phyloP scores from a whole-genome alignment of 176 grass and related monocot species.

The Oryza australiensis region DNA sequence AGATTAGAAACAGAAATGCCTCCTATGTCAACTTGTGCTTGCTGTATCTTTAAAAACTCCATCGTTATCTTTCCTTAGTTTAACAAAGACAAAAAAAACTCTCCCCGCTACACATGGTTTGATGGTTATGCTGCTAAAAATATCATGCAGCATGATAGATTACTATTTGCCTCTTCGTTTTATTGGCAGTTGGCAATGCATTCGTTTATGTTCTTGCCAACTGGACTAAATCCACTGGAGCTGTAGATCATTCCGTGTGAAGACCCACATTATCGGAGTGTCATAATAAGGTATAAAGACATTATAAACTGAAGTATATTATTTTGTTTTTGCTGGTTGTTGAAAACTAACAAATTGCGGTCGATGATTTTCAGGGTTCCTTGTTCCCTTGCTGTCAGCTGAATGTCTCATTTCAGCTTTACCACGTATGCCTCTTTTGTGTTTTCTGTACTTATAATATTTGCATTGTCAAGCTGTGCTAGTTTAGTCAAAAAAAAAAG shows the following conservation, averaged over 20 bases:
- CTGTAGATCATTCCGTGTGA: neutral
- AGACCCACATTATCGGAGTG: neutral
- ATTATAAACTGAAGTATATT: neutral
- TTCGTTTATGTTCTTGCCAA: neutral
- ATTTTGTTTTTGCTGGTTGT: constrained; percentile 5
- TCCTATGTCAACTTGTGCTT: constrained; percentile 37
- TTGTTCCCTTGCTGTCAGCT: constrained; percentile 29
- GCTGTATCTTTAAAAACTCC: neutral
- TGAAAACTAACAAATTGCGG: constrained; percentile 2
- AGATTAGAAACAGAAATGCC: constrained; percentile 25
- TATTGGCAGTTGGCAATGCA: neutral
- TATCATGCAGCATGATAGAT: neutral
- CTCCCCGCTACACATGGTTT: neutral
- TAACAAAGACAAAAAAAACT: neutral
- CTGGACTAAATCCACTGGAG: neutral
- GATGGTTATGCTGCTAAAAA: neutral
- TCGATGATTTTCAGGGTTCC: constrained; percentile 31
- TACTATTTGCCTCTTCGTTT: neutral
- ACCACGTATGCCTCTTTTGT: neutral
- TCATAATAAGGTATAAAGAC: constrained; percentile 19
- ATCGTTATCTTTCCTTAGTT: neutral
- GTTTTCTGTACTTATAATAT: neutral
- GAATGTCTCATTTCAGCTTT: neutral
- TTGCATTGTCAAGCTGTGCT: neutral
- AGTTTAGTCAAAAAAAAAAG: neutral